These are phyloP conservation scores for Heliosperma pusillum DNA, from an alignment of 148 eudicot genomes.

Conservation along the genomic window DNA sequence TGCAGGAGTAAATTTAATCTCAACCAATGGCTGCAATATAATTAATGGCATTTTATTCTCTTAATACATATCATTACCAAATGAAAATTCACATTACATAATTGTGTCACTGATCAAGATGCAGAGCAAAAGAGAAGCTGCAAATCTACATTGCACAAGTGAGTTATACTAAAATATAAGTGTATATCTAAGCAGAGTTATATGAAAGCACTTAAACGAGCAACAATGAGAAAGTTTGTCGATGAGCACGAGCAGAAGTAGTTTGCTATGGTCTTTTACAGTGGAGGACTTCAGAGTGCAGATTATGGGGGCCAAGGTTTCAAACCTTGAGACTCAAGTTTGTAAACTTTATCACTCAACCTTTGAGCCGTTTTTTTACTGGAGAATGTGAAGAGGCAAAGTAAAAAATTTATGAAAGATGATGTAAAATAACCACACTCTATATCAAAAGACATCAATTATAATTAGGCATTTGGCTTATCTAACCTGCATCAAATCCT, in stretches of 20 bases:
- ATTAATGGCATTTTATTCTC: neutral
- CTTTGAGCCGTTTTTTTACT: too few species aligned
- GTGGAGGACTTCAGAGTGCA: too few species aligned
- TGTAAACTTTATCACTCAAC: too few species aligned
- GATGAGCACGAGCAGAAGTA: neutral
- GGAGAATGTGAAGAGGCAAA: neutral
- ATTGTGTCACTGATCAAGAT: neutral
- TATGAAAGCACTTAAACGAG: neutral
- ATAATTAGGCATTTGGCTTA: neutral
- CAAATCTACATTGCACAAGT: neutral
- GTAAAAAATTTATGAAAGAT: conserved; percentile 5
- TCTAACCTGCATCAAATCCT: conserved; percentile 97
- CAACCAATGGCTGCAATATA: neutral
- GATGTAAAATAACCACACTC: too few species aligned
- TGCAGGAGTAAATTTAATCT: neutral
- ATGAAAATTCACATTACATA: neutral
- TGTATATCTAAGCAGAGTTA: neutral
- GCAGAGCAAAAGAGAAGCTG: neutral
- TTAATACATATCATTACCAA: neutral
- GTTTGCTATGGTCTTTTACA: neutral
- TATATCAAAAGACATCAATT: neutral
- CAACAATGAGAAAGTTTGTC: neutral
- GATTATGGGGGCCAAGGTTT: too few species aligned
- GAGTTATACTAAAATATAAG: neutral
- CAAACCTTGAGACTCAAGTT: too few species aligned